Conservation (phyloP, 139 green algal species). For the Trebouxia sp. region DNA sequence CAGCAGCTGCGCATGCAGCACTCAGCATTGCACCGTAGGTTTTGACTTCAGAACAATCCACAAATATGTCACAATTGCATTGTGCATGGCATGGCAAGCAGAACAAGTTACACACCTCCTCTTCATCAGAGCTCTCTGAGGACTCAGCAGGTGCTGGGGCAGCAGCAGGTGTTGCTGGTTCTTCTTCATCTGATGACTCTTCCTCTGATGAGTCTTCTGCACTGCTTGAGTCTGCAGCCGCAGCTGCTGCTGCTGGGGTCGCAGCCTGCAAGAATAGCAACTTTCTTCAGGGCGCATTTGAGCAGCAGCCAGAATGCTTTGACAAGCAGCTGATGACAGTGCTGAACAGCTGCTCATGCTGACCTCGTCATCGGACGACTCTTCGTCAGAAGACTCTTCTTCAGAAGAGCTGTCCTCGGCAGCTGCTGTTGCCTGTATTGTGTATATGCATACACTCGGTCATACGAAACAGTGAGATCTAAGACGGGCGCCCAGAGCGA, state of each 20-base stretch:
- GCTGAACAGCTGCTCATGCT: not conserved
- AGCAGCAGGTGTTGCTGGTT: not conserved
- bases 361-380: not conserved
- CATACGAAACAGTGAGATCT: not conserved
- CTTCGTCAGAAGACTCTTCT: conserved; percentile 36
- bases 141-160: not conserved
- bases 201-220: conserved; percentile 35
- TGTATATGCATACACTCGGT: not conserved
- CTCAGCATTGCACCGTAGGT: too few species aligned
- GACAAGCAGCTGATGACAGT: not conserved
- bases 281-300: not conserved
- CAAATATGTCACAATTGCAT: too few species aligned
- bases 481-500: not conserved
- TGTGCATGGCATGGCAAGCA: too few species aligned
- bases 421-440: not conserved
- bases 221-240: not conserved
- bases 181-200: conserved; percentile 12
- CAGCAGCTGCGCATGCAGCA: too few species aligned
- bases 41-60: too few species aligned
- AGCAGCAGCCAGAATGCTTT: not conserved
- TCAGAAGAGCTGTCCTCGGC: conserved; percentile 28
- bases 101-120: too few species aligned
- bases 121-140: not conserved
- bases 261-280: not conserved
- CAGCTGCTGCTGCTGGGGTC: conserved; percentile 1